Evolutionary conservation across 2,329 filamentous ascomycete genomes (phyloP), one percentile per base, ranked within the genome.

Genomic region (Colletotrichum sp.): DNA sequence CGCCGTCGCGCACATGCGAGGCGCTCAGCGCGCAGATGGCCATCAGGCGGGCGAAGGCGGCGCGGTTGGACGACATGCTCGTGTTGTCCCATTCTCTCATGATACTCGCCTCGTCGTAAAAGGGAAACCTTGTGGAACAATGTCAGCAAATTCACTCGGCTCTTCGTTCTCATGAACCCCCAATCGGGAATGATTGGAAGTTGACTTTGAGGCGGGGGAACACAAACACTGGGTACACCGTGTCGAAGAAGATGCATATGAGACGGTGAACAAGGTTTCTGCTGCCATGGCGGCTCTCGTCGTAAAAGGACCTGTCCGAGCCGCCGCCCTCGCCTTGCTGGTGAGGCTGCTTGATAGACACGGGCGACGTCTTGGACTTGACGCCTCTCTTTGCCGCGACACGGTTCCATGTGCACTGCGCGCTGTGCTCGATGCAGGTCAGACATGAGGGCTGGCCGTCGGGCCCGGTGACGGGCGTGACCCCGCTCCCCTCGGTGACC

Each of bases 21-120:
- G 87, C 86, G 9, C 87, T 85, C 39, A 90, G 82, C 6, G 88
- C 86, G 78, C 89, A 90, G 5, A 87, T 85, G 11, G 88, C 86
- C 89, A 90, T 90, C 25, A 88, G 84, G 1, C 84, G 86, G 16
- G 87, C 86, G 78, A 90, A 90, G 34, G 89, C 83, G 8, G 83
- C 72, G 16, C 75, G 69, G 30, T 64, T 77, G 19, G 75, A 71
- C 13, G 77, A 78, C 59, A 78, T 80, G 30, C 83, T 84, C 75
- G 87, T 82, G 5, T 77, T 80, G 8, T 85, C 82, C 78, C 90
- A 86, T n/a, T 89, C 84, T 22, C 83, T 82, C 15, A 83, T 80
- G 8, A 83, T 78, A n/a, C 89, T 79, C 59, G 83, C 83, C 44
- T 84, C 84, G 78, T 90, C 87, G 77, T 90, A 90, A 30, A 90